Percentiles rank a stretch among this genome's conserved stretches.
These are phyloP conservation scores for Coemansia sp. DNA, from an alignment of 192 early-diverging fungal species.

Conservation along the genomic window DNA sequence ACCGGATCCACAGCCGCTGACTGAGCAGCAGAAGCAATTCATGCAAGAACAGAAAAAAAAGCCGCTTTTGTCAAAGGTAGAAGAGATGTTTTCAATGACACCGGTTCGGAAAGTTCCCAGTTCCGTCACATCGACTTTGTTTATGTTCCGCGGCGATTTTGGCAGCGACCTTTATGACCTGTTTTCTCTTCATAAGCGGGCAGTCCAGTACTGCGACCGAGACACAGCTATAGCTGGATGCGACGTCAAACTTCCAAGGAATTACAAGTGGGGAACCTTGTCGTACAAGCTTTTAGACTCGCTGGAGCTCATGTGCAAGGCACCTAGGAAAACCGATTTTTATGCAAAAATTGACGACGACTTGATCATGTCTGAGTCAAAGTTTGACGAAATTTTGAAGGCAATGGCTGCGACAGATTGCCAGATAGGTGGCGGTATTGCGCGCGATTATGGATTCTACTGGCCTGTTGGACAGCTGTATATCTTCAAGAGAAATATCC, in stretches of 20 bases:
- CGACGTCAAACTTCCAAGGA: conserved; percentile 2
- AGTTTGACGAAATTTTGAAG: conserved; percentile 3
- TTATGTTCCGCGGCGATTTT: conserved; percentile 14
- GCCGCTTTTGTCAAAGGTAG: not conserved
- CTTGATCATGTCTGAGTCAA: conserved; percentile 9
- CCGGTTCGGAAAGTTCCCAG: not conserved
- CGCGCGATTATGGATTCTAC: not conserved
- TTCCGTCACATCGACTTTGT: not conserved
- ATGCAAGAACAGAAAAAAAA: not conserved
- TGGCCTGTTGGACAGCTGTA: conserved; percentile 7
- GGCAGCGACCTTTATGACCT: conserved; percentile 3
- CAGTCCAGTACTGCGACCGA: not conserved
- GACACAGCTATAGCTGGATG: not conserved
- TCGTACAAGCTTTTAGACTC: not conserved
- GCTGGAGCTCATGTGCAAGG: not conserved
- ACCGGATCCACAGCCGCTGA: too few relatives aligned
- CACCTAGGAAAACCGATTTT: conserved; percentile 3
- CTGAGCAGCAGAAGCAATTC: too few relatives aligned
- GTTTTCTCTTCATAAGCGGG: conserved; percentile 4
- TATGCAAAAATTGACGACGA: conserved; percentile 7
- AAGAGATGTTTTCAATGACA: not conserved
- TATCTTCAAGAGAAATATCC: not conserved
- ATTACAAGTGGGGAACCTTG: conserved; percentile 4
- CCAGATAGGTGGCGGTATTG: conserved; percentile 7
- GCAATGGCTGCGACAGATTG: conserved; percentile 1